A percentile compares a stretch with the other conserved stretches of the same genome.
Evolutionary conservation across 257 asterid species (phyloP).

Genomic region (Catharanthus roseus): DNA sequence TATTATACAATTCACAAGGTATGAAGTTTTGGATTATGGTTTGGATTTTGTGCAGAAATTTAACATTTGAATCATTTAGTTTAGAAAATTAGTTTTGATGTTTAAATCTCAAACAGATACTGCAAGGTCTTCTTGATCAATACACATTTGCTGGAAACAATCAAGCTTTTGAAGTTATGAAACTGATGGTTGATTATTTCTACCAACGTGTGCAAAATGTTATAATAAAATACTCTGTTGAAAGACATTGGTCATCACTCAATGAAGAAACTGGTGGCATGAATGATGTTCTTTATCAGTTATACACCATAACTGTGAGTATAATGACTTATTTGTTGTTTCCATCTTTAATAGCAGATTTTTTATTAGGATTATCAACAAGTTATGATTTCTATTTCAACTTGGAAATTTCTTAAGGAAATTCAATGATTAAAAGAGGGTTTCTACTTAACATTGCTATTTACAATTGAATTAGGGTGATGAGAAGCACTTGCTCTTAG

Average conservation of each 20-base stretch:
- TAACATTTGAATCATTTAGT: too few relatives aligned
- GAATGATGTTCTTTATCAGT: constrained; percentile 80
- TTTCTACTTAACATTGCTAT: too few relatives aligned
- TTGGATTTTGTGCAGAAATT: too few relatives aligned
- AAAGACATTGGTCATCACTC: constrained; percentile 61
- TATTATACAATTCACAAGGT: constrained; percentile 95
- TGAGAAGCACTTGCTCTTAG: constrained; percentile 67
- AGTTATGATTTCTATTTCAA: not conserved
- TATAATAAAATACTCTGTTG: constrained; percentile 49
- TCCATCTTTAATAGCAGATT: too few relatives aligned
- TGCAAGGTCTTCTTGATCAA: constrained; percentile 92
- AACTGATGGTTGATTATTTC: constrained; percentile 80
- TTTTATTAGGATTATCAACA: not conserved
- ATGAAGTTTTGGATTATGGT: not conserved
- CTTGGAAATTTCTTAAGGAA: too few relatives aligned
- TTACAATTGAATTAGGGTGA: constrained; percentile 51
- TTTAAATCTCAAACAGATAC: constrained; percentile 35
- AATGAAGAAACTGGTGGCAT: constrained; percentile 98
- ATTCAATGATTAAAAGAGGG: too few relatives aligned
- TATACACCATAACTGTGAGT: constrained; percentile 66
- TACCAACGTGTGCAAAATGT: constrained; percentile 73
- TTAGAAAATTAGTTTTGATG: constrained; percentile 1
- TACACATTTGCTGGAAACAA: constrained; percentile 51
- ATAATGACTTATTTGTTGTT: not conserved
- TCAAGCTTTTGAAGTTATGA: constrained; percentile 50